Evolutionary conservation across 345 rosid genomes (phyloP), one percentile per base, ranked within the genome.

Genomic region (Linum lewisii): DNA sequence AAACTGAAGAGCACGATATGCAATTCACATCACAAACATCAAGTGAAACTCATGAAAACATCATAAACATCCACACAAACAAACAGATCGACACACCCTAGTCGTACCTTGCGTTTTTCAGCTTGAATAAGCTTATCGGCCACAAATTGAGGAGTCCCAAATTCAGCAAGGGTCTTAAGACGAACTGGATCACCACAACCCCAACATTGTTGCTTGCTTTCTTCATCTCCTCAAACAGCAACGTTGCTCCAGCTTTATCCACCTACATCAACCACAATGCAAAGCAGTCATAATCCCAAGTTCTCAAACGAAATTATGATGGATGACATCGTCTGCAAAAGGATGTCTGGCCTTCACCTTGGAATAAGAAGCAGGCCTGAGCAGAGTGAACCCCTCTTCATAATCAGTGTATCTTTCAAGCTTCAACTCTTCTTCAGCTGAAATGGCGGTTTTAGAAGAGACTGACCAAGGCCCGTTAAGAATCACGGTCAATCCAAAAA

Each of bases 221-320:
- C n/a, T 64, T 75, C 38, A 73, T 58, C 67, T 88, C 86, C 82
- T 92, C 90, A 67, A 88, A 88, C 68, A 92, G 75, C 66, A 67
- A 90, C 19, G 81, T 83, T 5, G 98, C 95, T 59, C 95, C 98
- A 60, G 96, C 90, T 77, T 86, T 92, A 13, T 88, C 96, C 67
- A 86, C 85, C 98, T 84, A 66, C 15, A 51, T 11, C 58, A 54
- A 53, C 56, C 29, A 36, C 44, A 18, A 19, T 42, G 2, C 42
- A 47, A 55, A 10, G 18, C 67, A 54, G 9, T 49, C 7, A 18
- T 44, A 37, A 57, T 34, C 54, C 21, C 21, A 32, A 67, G 32
- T 32, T n/a, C 19, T 54, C 8, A 32, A 36, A 21, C 59, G 24
- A 61, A 5, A 23, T 2, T 34, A 19, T 26, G 2, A 16, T 37